Evolutionary conservation across 306 rosid genomes (phyloP).

Genomic region (Cucurbita argyrosperma): DNA sequence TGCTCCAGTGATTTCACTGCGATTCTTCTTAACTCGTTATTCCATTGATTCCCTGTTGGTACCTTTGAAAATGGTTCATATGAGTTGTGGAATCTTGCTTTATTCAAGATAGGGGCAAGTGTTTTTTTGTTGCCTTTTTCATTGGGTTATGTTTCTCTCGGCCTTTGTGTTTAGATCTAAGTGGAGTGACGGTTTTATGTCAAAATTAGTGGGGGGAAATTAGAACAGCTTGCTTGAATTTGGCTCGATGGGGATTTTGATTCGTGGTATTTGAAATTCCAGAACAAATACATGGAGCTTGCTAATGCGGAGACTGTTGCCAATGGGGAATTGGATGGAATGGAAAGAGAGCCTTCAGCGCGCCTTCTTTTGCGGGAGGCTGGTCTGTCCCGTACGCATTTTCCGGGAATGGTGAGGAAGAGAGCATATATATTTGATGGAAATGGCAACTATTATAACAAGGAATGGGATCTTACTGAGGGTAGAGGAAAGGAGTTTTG

Average conservation of each 20-base stretch:
- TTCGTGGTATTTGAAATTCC: constrained; percentile 9
- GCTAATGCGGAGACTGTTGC: constrained; percentile 16
- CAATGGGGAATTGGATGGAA: constrained; percentile 34
- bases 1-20: background rate
- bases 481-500: constrained; percentile 64
- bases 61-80: background rate
- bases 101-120: background rate
- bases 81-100: background rate
- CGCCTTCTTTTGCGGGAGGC: constrained; percentile 26
- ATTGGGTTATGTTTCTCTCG: background rate
- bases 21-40: background rate
- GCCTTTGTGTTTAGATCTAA: background rate
- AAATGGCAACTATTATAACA: constrained; percentile 43
- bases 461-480: constrained; percentile 71
- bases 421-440: constrained; percentile 89
- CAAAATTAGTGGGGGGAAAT: background rate
- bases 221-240: constrained; percentile 12
- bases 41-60: background rate
- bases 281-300: constrained; percentile 31
- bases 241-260: constrained; percentile 1
- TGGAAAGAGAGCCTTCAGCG: constrained; percentile 29
- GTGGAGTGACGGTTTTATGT: background rate
- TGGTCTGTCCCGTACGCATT: constrained; percentile 17
- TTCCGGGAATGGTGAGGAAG: constrained; percentile 50
- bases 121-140: background rate